These are phyloP conservation scores for Setaria italica DNA, from an alignment of 202 grass and related monocot genomes.

Conservation along the genomic window DNA sequence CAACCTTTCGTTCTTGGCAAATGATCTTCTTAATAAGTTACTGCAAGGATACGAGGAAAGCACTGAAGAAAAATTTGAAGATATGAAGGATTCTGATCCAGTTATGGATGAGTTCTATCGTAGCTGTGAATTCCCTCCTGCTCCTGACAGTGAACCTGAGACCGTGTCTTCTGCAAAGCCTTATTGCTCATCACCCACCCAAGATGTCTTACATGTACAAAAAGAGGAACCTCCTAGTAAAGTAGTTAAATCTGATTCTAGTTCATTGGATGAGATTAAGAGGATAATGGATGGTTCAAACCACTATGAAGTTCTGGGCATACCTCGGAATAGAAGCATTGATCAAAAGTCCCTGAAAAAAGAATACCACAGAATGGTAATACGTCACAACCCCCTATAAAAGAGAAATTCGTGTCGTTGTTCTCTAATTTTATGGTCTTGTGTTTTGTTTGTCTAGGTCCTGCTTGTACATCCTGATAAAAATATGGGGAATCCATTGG, in stretches of 20 bases:
- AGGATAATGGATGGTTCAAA: slow-evolving; percentile 82
- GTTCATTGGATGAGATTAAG: slow-evolving; percentile 90
- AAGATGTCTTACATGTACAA: slow-evolving; percentile 71
- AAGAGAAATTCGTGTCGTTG: slow-evolving; percentile 23
- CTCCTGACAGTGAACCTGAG: slow-evolving; percentile 77
- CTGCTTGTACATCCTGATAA: slow-evolving; percentile 99
- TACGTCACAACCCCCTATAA: slow-evolving; percentile 20
- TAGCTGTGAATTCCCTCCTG: slow-evolving; percentile 67
- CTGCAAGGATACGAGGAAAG: slow-evolving; percentile 65
- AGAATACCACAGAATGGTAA: slow-evolving; percentile 85
- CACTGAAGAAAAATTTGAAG: slow-evolving; percentile 55
- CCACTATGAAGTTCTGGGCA: slow-evolving; percentile 90
- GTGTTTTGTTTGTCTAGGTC: slow-evolving; percentile 63
- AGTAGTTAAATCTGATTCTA: slow-evolving; percentile 66
- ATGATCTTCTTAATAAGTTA: slow-evolving; percentile 89
- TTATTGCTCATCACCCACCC: slow-evolving; percentile 66
- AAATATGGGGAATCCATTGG: slow-evolving; percentile 85
- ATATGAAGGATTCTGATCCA: slow-evolving; percentile 69
- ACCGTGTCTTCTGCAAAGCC: slow-evolving; percentile 60
- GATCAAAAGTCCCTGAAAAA: slow-evolving; percentile 69
- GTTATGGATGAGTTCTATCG: slow-evolving; percentile 69
- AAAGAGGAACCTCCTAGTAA: slow-evolving; percentile 80
- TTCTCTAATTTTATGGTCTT: slow-evolving; percentile 29
- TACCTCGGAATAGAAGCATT: slow-evolving; percentile 56
- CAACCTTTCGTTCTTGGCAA: slow-evolving; percentile 91